Evolutionary conservation across 768 basidiomycete species (phyloP).

Genomic region (Auriscalpium microsporum): DNA sequence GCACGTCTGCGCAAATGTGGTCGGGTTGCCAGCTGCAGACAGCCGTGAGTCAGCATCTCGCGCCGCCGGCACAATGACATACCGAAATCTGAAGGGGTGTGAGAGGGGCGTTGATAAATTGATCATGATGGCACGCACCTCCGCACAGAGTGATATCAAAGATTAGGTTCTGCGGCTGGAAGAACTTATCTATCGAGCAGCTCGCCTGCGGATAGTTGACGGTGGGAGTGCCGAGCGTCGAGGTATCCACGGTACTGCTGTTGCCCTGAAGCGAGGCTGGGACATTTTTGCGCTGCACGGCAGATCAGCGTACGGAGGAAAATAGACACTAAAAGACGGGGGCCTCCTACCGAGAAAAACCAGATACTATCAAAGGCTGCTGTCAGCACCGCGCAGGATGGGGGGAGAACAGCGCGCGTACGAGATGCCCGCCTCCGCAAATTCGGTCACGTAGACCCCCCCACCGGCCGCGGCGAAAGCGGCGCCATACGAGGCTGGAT

Average conservation of each 20-base stretch:
- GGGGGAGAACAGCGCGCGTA: slow-evolving; percentile 24
- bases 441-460: slow-evolving; percentile 71
- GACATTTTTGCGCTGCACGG: slow-evolving; percentile 32
- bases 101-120: slow-evolving; percentile 1
- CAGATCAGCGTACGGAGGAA: not conserved
- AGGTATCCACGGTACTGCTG: slow-evolving; percentile 43
- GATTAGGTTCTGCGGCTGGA: slow-evolving; percentile 56
- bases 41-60: not conserved
- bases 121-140: slow-evolving; percentile 27
- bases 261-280: slow-evolving; percentile 40
- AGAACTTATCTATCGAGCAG: slow-evolving; percentile 47
- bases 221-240: slow-evolving; percentile 54
- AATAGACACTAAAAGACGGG: slow-evolving; percentile 12
- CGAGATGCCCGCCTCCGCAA: slow-evolving; percentile 57
- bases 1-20: slow-evolving; percentile 6
- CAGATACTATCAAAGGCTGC: slow-evolving; percentile 36
- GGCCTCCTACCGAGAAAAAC: slow-evolving; percentile 45
- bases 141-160: slow-evolving; percentile 72
- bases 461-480: slow-evolving; percentile 60
- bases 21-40: slow-evolving; percentile 1
- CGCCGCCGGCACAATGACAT: not conserved
- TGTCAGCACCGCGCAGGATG: not conserved
- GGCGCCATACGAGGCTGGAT: slow-evolving; percentile 49
- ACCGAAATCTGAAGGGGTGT: slow-evolving; percentile 6
- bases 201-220: slow-evolving; percentile 56